phyloP scores from a whole-genome alignment of 768 basidiomycete genomes.

The Termitomyces sp. region DNA sequence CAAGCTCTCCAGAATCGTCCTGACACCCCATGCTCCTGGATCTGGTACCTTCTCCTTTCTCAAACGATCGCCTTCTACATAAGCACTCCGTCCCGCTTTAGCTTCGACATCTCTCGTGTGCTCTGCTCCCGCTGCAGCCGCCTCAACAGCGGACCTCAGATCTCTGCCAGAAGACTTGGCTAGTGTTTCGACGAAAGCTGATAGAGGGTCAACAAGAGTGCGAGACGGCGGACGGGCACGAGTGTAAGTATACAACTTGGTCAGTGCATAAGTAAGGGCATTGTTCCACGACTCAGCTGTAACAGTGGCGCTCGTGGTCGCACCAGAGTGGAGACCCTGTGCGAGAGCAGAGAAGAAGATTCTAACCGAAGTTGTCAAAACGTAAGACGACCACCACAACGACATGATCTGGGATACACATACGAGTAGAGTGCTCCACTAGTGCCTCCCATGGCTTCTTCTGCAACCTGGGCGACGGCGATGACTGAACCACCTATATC shows the following conservation, averaged over 20 bases:
- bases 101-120: slow-evolving; percentile 73
- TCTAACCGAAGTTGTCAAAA: slow-evolving; percentile 33
- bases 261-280: slow-evolving; percentile 56
- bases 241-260: slow-evolving; percentile 76
- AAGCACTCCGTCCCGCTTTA: slow-evolving; percentile 86
- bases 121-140: slow-evolving; percentile 66
- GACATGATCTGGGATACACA: slow-evolving; percentile 24
- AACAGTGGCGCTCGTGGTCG: slow-evolving; percentile 26
- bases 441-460: slow-evolving; percentile 89
- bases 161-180: slow-evolving; percentile 22
- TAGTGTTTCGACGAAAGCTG: slow-evolving; percentile 64
- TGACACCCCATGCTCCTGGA: slow-evolving; percentile 92
- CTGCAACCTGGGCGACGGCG: slow-evolving; percentile 68
- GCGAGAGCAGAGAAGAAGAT: slow-evolving; percentile 91
- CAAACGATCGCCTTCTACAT: slow-evolving; percentile 70
- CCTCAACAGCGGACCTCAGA: slow-evolving; percentile 51
- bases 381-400: neutral
- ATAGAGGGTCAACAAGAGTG: slow-evolving; percentile 89
- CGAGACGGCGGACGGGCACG: slow-evolving; percentile 86
- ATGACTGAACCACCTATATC: slow-evolving; percentile 67
- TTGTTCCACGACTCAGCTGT: slow-evolving; percentile 55
- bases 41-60: slow-evolving; percentile 66
- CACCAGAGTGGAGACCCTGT: slow-evolving; percentile 54
- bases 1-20: slow-evolving; percentile 63
- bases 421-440: slow-evolving; percentile 90